Evolutionary conservation across 2,329 filamentous ascomycete genomes (phyloP).

Genomic region (Emergomyces africanus): DNA sequence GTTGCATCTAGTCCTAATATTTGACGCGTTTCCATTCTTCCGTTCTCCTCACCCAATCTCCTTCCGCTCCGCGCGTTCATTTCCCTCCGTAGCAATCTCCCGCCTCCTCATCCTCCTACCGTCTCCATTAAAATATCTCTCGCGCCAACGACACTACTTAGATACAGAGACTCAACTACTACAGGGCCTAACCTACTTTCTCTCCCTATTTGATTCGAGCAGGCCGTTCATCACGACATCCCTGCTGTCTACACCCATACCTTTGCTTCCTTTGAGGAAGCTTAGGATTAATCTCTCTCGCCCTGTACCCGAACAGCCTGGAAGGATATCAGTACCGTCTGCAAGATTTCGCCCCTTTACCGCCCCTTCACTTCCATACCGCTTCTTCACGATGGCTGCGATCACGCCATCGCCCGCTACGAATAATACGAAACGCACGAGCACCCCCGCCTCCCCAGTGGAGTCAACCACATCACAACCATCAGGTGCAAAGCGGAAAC

Average conservation of each 20-base stretch:
- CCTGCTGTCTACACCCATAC: neutral
- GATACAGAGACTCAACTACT: neutral
- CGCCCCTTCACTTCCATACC: constrained; percentile 1
- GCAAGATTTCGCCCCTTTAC: constrained; percentile 8
- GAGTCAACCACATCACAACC: constrained; percentile 23
- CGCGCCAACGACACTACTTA: constrained; percentile 1
- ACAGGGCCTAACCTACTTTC: neutral
- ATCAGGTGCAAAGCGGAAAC: constrained; percentile 44
- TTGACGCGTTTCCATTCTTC: neutral
- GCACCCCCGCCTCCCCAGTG: constrained; percentile 24
- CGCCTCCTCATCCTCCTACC: constrained; percentile 1
- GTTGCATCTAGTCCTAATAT: neutral
- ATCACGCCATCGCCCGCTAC: neutral
- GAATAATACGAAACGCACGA: constrained; percentile 19
- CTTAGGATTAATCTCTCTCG: constrained; percentile 12
- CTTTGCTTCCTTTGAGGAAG: constrained; percentile 16
- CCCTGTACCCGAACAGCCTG: constrained; percentile 14
- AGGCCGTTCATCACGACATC: neutral
- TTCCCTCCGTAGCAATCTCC: neutral
- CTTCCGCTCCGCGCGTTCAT: no score
- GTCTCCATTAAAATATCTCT: neutral
- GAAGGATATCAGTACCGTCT: constrained; percentile 10
- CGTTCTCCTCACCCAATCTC: neutral
- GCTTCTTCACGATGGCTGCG: neutral
- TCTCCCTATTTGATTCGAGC: neutral